phyloP scores from a whole-genome alignment of 106 monocot genomes.

The Phalaenopsis equestris region DNA sequence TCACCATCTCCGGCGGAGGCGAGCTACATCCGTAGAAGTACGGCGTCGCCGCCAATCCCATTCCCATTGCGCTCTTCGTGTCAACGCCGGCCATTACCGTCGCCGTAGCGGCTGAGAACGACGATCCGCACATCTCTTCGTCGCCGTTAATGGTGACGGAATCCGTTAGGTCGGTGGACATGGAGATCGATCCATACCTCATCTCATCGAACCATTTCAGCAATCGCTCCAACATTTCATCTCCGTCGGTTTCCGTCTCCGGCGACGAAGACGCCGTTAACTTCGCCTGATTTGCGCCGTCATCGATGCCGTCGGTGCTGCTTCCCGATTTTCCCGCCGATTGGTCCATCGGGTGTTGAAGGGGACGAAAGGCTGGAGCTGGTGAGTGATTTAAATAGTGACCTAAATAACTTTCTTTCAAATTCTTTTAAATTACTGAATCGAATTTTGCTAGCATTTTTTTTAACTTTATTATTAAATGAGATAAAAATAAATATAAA shows the following conservation, averaged over 20 bases:
- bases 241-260: neutral
- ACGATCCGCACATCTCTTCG: neutral
- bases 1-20: neutral
- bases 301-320: neutral
- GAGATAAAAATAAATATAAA: too few relatives aligned
- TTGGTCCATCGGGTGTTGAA: neutral
- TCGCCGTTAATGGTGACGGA: slow-evolving; percentile 1
- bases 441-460: too few relatives aligned
- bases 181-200: neutral
- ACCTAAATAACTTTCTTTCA: too few relatives aligned
- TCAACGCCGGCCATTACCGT: neutral
- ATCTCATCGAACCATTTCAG: neutral
- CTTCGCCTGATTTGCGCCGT: neutral
- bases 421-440: too few relatives aligned
- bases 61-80: neutral
- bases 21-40: neutral
- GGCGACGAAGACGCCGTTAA: neutral
- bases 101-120: neutral
- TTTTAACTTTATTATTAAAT: too few relatives aligned
- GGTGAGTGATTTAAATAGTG: neutral
- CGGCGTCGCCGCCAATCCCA: neutral
- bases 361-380: neutral
- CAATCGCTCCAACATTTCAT: neutral
- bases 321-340: neutral
- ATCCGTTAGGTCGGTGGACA: neutral